Conservation (phyloP, 208 protist genomes). For the Crithidia bombi region DNA sequence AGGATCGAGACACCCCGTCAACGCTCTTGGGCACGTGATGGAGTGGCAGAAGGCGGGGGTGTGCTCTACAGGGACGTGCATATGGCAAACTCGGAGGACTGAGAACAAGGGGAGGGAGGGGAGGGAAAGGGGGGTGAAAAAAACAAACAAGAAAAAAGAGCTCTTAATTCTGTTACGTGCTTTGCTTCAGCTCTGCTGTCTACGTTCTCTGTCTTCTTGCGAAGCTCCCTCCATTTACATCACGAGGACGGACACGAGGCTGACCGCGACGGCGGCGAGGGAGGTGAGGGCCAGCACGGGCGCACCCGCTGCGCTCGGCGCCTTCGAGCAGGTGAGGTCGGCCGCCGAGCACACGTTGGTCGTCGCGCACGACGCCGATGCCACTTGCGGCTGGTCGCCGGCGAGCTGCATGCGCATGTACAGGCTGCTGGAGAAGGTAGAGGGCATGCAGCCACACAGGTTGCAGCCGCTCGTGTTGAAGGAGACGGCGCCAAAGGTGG, state of each 20-base stretch:
- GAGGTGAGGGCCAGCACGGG: conserved; percentile 1
- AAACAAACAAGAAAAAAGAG: too few species aligned
- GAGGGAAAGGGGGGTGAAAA: too few species aligned
- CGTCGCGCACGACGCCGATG: conserved; percentile 17
- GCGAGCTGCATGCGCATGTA: conserved; percentile 17
- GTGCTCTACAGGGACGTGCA: too few species aligned
- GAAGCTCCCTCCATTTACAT: too few species aligned
- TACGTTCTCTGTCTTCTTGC: too few species aligned
- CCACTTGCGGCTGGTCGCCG: conserved; percentile 23
- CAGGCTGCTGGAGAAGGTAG: conserved; percentile 14
- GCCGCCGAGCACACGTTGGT: conserved; percentile 19
- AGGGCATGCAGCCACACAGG: conserved; percentile 44
- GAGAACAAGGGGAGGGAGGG: too few species aligned
- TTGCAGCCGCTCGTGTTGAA: conserved; percentile 28
- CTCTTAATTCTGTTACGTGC: too few species aligned
- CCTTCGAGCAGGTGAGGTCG: conserved; percentile 16
- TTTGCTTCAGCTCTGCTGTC: too few species aligned
- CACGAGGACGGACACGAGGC: conserved; percentile 10
- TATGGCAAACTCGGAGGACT: too few species aligned
- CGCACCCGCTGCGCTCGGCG: conserved; percentile 4
- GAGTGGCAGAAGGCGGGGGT: too few species aligned
- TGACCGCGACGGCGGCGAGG: conserved; percentile 13
- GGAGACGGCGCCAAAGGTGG: conserved; percentile 26
- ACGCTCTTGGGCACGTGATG: too few species aligned
- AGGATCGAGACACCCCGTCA: too few species aligned